phyloP scores from a whole-genome alignment of 2,329 filamentous ascomycete species.

The Talaromyces sp. region DNA sequence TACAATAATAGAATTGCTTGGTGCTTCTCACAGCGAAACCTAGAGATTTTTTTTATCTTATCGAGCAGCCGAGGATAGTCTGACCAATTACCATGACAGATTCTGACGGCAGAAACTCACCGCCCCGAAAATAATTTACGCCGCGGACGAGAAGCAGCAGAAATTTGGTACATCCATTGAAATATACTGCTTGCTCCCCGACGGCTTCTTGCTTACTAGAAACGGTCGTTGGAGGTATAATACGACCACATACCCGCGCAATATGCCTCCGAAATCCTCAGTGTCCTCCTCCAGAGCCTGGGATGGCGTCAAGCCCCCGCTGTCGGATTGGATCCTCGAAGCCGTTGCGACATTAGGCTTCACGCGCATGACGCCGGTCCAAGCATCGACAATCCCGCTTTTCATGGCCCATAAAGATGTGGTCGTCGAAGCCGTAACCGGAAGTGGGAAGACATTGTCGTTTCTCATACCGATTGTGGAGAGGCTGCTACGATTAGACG shows the following conservation, averaged over 20 bases:
- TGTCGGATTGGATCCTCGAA: conserved; percentile 81
- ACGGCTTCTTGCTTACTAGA: neutral
- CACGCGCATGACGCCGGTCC: conserved; percentile 84
- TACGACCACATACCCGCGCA: neutral
- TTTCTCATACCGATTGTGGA: conserved; percentile 82
- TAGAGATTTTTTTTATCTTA: conserved; percentile 11
- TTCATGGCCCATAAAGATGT: conserved; percentile 89
- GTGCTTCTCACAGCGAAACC: neutral
- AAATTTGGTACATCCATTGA: neutral
- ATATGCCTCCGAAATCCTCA: conserved; percentile 40
- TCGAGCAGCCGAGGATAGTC: neutral
- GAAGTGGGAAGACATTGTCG: conserved; percentile 83
- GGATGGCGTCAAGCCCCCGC: conserved; percentile 63
- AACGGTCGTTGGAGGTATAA: neutral
- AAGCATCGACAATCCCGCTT: conserved; percentile 82
- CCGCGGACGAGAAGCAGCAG: neutral
- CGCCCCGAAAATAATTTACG: conserved; percentile 11
- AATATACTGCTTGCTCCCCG: neutral
- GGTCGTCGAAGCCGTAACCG: conserved; percentile 87
- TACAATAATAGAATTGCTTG: neutral
- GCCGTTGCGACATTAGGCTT: conserved; percentile 83
- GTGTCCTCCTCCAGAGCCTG: conserved; percentile 52
- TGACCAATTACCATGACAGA: neutral
- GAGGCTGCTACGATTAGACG: conserved; percentile 72
- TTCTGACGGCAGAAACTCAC: conserved; percentile 9